phyloP scores from a whole-genome alignment of 345 rosid species.

The Eucalyptus pauciflora region DNA sequence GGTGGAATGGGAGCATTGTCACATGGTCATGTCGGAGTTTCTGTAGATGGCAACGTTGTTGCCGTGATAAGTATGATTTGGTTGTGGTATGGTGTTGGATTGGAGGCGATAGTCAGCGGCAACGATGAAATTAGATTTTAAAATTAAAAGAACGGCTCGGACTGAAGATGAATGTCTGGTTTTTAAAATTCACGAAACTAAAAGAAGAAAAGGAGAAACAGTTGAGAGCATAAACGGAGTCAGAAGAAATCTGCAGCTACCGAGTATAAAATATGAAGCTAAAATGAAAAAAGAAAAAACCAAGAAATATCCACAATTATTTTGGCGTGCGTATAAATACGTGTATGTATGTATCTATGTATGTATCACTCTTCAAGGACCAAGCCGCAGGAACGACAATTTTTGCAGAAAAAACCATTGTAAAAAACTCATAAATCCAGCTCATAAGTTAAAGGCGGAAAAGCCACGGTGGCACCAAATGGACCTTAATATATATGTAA shows the following conservation, averaged over 20 bases:
- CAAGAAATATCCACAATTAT: background rate
- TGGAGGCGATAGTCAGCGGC: background rate
- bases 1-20: background rate
- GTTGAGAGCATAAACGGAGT: background rate
- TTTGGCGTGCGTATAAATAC: background rate
- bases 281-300: background rate
- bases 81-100: background rate
- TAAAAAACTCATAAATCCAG: background rate
- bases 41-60: background rate
- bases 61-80: background rate
- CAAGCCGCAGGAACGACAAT: background rate
- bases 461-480: background rate
- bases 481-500: background rate
- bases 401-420: background rate
- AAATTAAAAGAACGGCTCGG: background rate
- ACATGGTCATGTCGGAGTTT: background rate
- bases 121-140: background rate
- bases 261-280: background rate
- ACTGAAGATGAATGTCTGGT: background rate
- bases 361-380: background rate
- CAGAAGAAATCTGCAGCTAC: background rate
- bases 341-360: background rate
- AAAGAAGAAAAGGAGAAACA: background rate
- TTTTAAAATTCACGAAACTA: background rate
- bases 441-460: background rate